Evolutionary conservation across 441 rosid genomes (phyloP), one percentile per base, ranked within the genome.

Genomic region (Corymbia calophylla): DNA sequence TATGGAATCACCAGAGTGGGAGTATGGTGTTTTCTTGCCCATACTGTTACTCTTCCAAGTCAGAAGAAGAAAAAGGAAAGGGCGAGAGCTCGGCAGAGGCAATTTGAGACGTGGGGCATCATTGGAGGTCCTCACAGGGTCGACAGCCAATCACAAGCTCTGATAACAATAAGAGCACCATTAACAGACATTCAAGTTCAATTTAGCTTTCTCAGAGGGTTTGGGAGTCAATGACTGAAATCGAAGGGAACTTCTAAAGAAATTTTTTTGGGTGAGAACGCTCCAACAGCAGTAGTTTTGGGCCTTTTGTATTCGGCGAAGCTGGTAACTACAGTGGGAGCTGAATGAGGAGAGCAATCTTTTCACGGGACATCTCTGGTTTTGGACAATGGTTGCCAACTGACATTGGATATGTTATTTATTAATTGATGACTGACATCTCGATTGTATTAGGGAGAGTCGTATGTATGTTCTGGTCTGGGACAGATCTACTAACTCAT

Each of bases 81-180:
- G 90, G 98, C 98, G 60, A 96, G 97, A 94, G 98, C 98, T 27
- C 94, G 99, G 68, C 99, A 98, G 86, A 96, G 91, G 87, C 99
- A 98, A 87, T 96, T 96, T 32, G 94, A 97, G 92, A 93, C 88
- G 11, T 96, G 98, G 96, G 98, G 99, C n/a, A 89, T 98, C 86
- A 96, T 95, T 4, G 99, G 99, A 39, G 99, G 99, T 90, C 98
- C 96, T 0, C 96, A 98, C 89, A 97, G 90, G 99, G 99, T 85
- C 93, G 94, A n/a, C 92, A 95, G 64, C 97, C 98, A 3, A 84
- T 89, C 16, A 62, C 88, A 35, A 92, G 88, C 88, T 53, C 90
- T 4, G 91, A 95, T 73, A 62, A 54, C 68, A 58, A 58, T 64
- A 91, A 89, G 66, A 88, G 66, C 53, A 91, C 86, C 89, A 87